Evolutionary conservation across 257 asterid genomes (phyloP).

Genomic region (Striga asiatica): DNA sequence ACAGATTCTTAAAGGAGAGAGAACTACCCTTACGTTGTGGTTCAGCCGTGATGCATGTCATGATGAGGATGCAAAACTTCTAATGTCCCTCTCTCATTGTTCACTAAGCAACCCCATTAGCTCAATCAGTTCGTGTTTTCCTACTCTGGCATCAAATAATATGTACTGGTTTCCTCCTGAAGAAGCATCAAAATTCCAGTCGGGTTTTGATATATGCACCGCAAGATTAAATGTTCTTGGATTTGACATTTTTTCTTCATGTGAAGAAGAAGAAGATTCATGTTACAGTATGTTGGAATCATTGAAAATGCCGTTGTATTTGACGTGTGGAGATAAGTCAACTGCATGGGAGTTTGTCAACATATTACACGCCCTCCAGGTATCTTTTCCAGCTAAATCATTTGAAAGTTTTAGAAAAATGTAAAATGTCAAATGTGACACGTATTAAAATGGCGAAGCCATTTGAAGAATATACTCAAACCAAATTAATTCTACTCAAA

Average conservation of each 20-base stretch:
- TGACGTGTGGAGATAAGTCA: constrained; percentile 41
- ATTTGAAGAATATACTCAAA: too few relatives aligned
- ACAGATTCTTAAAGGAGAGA: constrained; percentile 65
- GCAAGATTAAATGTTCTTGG: constrained; percentile 70
- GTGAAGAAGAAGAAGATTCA: constrained; percentile 25
- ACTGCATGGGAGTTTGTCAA: constrained; percentile 42
- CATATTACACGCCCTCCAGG: constrained; percentile 85
- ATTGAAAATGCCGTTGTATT: constrained; percentile 37
- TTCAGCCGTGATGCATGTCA: constrained; percentile 70
- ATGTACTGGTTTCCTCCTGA: constrained; percentile 97
- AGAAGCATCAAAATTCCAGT: constrained; percentile 46
- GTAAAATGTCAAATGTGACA: not conserved
- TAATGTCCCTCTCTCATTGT: constrained; percentile 39
- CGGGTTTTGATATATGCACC: constrained; percentile 71
- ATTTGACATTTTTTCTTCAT: constrained; percentile 34
- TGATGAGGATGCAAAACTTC: constrained; percentile 73
- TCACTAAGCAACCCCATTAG: constrained; percentile 14
- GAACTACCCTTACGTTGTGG: constrained; percentile 86
- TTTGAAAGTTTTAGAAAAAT: not conserved
- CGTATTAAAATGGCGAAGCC: too few relatives aligned
- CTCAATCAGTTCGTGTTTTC: constrained; percentile 28
- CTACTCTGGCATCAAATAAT: constrained; percentile 46
- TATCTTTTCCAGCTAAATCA: constrained; percentile 19
- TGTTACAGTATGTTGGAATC: constrained; percentile 28
- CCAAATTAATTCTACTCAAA: too few relatives aligned